Percentiles rank a stretch among this genome's conserved stretches.
These are phyloP conservation scores for Glaciozyma martinii DNA, from an alignment of 768 basidiomycete species.

Conservation along the genomic window DNA sequence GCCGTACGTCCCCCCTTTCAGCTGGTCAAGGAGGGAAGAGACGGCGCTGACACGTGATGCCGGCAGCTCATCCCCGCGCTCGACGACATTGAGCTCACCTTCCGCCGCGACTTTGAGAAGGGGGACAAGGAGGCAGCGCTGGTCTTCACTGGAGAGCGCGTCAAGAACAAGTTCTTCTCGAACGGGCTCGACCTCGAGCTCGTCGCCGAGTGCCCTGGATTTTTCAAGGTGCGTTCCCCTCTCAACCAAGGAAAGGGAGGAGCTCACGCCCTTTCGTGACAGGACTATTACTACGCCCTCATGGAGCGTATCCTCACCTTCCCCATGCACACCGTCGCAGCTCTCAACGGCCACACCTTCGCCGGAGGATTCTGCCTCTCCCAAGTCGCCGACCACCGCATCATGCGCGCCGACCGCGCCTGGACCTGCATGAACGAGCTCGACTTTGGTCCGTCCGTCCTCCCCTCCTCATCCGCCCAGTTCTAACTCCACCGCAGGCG, in stretches of 20 bases:
- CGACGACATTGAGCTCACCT: constrained; percentile 21
- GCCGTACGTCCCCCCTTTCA: background rate
- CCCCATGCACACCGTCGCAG: constrained; percentile 25
- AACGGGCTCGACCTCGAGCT: constrained; percentile 27
- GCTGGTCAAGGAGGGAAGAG: background rate
- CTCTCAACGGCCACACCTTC: constrained; percentile 53
- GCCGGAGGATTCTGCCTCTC: constrained; percentile 47
- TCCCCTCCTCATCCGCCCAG: no score
- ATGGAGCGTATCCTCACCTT: constrained; percentile 18
- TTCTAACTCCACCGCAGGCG: constrained; percentile 39
- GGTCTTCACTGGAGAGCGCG: constrained; percentile 23
- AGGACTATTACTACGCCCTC: constrained; percentile 23
- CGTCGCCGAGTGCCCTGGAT: constrained; percentile 13
- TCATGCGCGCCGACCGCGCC: constrained; percentile 52
- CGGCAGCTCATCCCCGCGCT: constrained; percentile 26
- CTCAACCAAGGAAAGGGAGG: background rate
- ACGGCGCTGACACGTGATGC: background rate
- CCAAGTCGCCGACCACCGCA: background rate
- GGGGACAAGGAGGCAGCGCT: constrained; percentile 20
- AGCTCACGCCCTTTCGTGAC: background rate
- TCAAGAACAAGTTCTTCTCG: constrained; percentile 28
- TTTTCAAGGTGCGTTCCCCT: constrained; percentile 15
- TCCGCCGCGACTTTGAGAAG: background rate
- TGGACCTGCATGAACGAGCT: constrained; percentile 90
- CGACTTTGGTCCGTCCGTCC: constrained; percentile 56